Evolutionary conservation across 2,329 filamentous ascomycete species (phyloP), one percentile per base, ranked within the genome.

Genomic region (Aspergillus unguis): DNA sequence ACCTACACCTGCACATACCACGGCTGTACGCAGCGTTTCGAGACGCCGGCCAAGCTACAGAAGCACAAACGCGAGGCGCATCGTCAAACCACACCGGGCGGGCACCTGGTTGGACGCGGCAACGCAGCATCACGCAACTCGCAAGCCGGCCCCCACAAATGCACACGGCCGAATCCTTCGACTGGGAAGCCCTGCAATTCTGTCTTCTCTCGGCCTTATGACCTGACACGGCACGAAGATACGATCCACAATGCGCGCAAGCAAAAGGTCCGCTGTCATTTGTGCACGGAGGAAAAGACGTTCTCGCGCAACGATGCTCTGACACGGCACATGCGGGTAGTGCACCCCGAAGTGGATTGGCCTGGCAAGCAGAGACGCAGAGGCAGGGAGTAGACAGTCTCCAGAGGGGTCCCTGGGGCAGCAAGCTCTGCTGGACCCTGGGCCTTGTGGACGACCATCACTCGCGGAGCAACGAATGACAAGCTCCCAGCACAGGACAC

Each of bases 1-100:
- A 96, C 92, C 0, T 99, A 96, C 74, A 95, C 92, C 1, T 99
- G 94, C 72, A 96, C 92, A 1, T 96, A 96, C 64, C 91, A 95
- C 65, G 90, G 91, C 8, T 97, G 94, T 68, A 86, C 85, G 0
- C 78, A 87, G 60, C 87, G 94, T 48, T 99, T 99, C 66, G 90
- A 95, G 61, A 90, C 90, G 1, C 90, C 91, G 4, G 80, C 85
- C 6, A 85, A 92, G 61, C 80, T 99, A 3, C 92, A 97, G 70
- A 94, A 94, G 74, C 94, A 99, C 77, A 96, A 96, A 77, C 85
- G 92, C 26, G 94, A 99, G 68, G 89, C 86, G 4, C 94, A 99
- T 69, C 84, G 92, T 44, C 87, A 90, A 62, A 84, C 82, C n/a
- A 85, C 72, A 79, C 63, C 80, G 72, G 50, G 72, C 72, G 63